Conservation (phyloP, 495 filamentous ascomycete species). For the Apiosordaria backusii region DNA sequence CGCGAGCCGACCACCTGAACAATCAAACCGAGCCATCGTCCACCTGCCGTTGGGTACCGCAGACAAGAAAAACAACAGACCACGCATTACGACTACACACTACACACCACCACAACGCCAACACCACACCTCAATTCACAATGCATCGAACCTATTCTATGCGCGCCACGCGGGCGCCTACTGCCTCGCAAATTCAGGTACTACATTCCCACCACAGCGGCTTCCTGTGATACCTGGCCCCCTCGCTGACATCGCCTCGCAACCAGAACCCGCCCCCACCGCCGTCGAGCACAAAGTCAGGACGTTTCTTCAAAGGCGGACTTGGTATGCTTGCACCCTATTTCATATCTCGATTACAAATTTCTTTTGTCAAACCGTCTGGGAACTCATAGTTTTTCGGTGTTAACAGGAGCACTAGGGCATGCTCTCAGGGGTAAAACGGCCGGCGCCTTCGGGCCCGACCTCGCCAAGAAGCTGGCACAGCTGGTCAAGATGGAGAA, state of each 20-base stretch:
- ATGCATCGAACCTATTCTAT: slow-evolving; percentile 99
- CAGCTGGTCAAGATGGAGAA: slow-evolving; percentile 99
- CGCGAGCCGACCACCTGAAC: neutral
- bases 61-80: neutral
- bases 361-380: neutral
- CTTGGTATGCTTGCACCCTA: slow-evolving; percentile 58
- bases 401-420: slow-evolving; percentile 51
- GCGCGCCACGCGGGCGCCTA: slow-evolving; percentile 92
- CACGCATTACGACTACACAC: too few species aligned
- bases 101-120: neutral
- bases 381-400: slow-evolving; percentile 12
- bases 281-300: slow-evolving; percentile 81
- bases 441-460: slow-evolving; percentile 92
- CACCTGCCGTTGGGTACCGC: neutral
- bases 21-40: neutral
- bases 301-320: slow-evolving; percentile 76
- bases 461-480: slow-evolving; percentile 93
- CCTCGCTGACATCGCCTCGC: neutral
- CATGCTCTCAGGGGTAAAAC: slow-evolving; percentile 90
- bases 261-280: slow-evolving; percentile 90
- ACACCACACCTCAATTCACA: slow-evolving; percentile 20
- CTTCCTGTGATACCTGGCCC: neutral
- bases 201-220: neutral
- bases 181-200: slow-evolving; percentile 55
- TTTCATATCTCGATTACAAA: neutral